Percentiles rank a stretch among this genome's conserved stretches.
Conservation (phyloP, 2,329 filamentous ascomycete species). For the Calycina herbarum region DNA sequence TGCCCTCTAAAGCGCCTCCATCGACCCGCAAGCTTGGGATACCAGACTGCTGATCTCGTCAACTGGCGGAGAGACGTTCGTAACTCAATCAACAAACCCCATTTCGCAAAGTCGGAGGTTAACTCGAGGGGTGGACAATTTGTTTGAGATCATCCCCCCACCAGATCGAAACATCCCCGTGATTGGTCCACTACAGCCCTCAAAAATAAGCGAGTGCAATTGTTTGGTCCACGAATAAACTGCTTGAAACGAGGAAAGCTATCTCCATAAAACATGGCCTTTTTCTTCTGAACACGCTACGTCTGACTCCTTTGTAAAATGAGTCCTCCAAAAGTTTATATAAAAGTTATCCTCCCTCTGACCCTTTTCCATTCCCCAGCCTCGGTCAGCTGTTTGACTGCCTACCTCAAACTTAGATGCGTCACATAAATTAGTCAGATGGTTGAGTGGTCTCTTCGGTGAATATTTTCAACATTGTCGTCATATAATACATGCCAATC, state of each 20-base stretch:
- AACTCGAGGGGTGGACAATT: not conserved
- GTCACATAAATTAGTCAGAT: not conserved
- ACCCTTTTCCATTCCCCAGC: not conserved
- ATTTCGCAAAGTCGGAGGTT: not conserved
- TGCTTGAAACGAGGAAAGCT: not conserved
- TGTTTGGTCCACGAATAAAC: not conserved
- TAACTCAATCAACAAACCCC: not conserved
- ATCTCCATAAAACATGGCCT: not conserved
- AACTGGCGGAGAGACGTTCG: not conserved
- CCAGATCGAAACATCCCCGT: not conserved
- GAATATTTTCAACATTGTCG: slow-evolving; percentile 10
- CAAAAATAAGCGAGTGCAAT: not conserved
- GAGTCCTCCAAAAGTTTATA: not conserved
- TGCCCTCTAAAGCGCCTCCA: not conserved
- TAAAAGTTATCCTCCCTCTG: not conserved
- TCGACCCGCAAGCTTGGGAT: not conserved
- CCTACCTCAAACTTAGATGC: not conserved
- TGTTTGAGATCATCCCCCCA: not conserved
- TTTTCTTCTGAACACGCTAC: not conserved
- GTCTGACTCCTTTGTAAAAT: not conserved
- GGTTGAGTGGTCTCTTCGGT: not conserved
- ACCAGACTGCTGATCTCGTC: no score
- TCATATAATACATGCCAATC: slow-evolving; percentile 17
- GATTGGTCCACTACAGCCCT: not conserved
- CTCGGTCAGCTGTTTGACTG: not conserved